Percentiles rank a stretch among this genome's conserved stretches.
Evolutionary conservation across 805 yeast genomes (phyloP).

Genomic region (Lipomyces spencermartinsiae): DNA sequence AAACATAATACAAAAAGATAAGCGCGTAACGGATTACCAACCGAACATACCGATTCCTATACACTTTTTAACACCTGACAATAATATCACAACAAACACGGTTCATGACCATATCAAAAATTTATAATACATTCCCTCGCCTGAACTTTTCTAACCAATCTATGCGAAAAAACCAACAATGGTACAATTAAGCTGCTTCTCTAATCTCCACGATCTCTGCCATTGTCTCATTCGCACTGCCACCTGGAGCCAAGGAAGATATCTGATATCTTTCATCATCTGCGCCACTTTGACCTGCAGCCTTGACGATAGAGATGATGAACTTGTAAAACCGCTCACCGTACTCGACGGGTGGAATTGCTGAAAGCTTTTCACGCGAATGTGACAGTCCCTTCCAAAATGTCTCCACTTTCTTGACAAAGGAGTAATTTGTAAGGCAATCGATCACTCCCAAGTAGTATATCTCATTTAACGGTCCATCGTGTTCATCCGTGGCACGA

Average conservation of each 20-base stretch:
- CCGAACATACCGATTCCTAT: slow-evolving; percentile 2
- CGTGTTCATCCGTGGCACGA: slow-evolving; percentile 67
- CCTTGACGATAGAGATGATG: slow-evolving; percentile 48
- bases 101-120: neutral
- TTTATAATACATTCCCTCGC: neutral
- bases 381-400: slow-evolving; percentile 79
- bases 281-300: slow-evolving; percentile 15
- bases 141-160: neutral
- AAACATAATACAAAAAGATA: neutral
- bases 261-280: neutral
- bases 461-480: slow-evolving; percentile 67
- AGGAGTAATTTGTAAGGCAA: slow-evolving; percentile 77
- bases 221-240: neutral
- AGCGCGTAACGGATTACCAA: neutral
- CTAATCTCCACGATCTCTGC: neutral
- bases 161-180: neutral
- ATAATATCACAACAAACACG: neutral
- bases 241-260: neutral
- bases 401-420: slow-evolving; percentile 81
- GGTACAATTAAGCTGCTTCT: neutral
- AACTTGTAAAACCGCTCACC: slow-evolving; percentile 85
- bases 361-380: slow-evolving; percentile 74
- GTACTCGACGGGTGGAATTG: slow-evolving; percentile 89
- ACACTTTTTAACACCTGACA: neutral
- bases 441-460: slow-evolving; percentile 95